phyloP scores from a whole-genome alignment of 2,329 filamentous ascomycete species.

The Hymenoscyphus linearis region DNA sequence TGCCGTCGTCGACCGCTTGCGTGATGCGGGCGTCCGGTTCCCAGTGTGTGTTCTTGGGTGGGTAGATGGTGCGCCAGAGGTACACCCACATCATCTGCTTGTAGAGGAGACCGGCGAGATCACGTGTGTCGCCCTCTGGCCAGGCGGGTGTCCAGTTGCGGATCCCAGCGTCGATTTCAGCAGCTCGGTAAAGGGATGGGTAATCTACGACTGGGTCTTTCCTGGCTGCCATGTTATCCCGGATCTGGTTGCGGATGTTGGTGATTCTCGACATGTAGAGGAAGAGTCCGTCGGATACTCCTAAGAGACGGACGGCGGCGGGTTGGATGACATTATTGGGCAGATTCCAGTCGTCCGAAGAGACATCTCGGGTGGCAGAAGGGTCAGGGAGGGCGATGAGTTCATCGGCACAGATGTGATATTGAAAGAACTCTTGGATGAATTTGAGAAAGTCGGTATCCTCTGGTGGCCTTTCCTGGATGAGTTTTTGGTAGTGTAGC shows the following conservation, averaged over 20 bases:
- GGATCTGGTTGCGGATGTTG: slow-evolving; percentile 67
- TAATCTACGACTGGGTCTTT: slow-evolving; percentile 69
- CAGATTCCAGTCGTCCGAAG: slow-evolving; percentile 25
- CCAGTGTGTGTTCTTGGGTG: slow-evolving; percentile 38
- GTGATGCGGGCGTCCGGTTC: slow-evolving; percentile 44
- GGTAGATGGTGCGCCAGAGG: slow-evolving; percentile 55
- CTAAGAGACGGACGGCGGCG: slow-evolving; percentile 52
- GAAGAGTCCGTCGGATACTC: slow-evolving; percentile 78
- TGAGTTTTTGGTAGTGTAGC: slow-evolving; percentile 66
- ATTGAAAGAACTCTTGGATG: slow-evolving; percentile 75
- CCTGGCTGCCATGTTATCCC: slow-evolving; percentile 56
- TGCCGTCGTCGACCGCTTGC: slow-evolving; percentile 50
- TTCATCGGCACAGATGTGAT: slow-evolving; percentile 66
- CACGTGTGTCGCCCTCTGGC: slow-evolving; percentile 51
- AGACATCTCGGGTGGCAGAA: slow-evolving; percentile 28
- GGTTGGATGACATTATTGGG: slow-evolving; percentile 23
- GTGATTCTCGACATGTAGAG: slow-evolving; percentile 74
- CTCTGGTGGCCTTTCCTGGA: slow-evolving; percentile 55
- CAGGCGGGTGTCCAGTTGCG: slow-evolving; percentile 66
- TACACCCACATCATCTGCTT: slow-evolving; percentile 64
- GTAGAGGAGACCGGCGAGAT: slow-evolving; percentile 53
- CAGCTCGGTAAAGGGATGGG: slow-evolving; percentile 63
- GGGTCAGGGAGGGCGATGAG: slow-evolving; percentile 43
- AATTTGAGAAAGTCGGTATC: slow-evolving; percentile 68
- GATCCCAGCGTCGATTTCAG: slow-evolving; percentile 70